These are phyloP conservation scores for Trichomonascaceae sp. DNA, from an alignment of 1,139 yeast genomes.

Conservation along the genomic window DNA sequence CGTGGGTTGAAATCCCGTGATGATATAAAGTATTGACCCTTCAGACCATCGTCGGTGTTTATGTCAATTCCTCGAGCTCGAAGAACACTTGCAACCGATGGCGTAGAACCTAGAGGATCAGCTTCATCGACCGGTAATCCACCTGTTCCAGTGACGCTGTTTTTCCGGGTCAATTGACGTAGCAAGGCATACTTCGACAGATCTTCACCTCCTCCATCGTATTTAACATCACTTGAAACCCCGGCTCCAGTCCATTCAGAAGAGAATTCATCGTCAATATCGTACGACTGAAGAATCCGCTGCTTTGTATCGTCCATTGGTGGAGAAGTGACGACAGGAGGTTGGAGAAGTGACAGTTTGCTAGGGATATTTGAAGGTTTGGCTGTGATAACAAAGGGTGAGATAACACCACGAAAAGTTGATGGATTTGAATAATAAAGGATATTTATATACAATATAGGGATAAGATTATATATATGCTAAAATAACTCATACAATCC, in stretches of 20 bases:
- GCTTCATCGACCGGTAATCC: constrained; percentile 29
- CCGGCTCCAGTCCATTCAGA: constrained; percentile 24
- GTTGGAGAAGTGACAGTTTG: background rate
- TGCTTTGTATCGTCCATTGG: constrained; percentile 5
- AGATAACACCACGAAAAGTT: background rate
- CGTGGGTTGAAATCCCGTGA: constrained; percentile 70
- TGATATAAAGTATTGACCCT: constrained; percentile 55
- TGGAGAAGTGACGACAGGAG: constrained; percentile 1
- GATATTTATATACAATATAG: constrained; percentile 3
- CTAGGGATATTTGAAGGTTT: no score
- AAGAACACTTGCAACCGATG: constrained; percentile 29
- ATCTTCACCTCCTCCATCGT: constrained; percentile 15
- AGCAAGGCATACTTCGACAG: constrained; percentile 24
- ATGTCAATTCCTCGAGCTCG: constrained; percentile 28
- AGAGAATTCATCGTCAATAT: constrained; percentile 27
- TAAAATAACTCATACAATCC: background rate
- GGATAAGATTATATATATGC: background rate
- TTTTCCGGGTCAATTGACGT: constrained; percentile 21
- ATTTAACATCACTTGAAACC: constrained; percentile 4
- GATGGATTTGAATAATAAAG: background rate
- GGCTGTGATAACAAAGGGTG: background rate
- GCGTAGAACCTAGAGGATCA: constrained; percentile 35
- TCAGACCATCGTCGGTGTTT: constrained; percentile 20
- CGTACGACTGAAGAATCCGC: constrained; percentile 21
- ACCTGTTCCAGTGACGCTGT: constrained; percentile 9